phyloP scores from a whole-genome alignment of 106 monocot species.

The Hemerocallis citrina region DNA sequence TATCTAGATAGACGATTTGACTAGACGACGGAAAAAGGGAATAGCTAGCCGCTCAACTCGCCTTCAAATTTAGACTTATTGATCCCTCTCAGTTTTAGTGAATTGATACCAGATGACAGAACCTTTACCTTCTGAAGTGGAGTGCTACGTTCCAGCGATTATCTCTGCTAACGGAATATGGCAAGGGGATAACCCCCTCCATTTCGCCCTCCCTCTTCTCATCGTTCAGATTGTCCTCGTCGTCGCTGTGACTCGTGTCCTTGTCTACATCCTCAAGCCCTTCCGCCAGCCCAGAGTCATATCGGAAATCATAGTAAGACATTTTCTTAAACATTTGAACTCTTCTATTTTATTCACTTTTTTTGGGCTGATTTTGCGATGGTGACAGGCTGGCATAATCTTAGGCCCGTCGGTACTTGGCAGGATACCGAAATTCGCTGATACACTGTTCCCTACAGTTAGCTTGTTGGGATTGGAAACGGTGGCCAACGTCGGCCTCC shows the following conservation, averaged over 20 bases:
- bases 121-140: too few species aligned
- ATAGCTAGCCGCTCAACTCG: too few species aligned
- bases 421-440: constrained; percentile 12
- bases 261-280: constrained; percentile 5
- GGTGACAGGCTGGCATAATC: constrained; percentile 37
- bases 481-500: constrained; percentile 25
- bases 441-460: constrained; percentile 1
- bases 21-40: too few species aligned
- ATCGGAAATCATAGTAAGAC: constrained; percentile 8
- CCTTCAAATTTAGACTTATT: too few species aligned
- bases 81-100: too few species aligned
- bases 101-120: too few species aligned
- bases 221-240: constrained; percentile 10
- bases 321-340: too few species aligned
- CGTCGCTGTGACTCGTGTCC: background rate
- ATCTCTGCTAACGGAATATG: background rate
- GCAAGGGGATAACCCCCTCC: background rate
- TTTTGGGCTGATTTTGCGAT: too few species aligned
- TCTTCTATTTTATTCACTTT: too few species aligned
- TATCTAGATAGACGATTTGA: too few species aligned
- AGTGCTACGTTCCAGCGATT: background rate
- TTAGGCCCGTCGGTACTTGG: constrained; percentile 41
- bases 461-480: constrained; percentile 18
- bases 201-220: constrained; percentile 8
- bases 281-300: constrained; percentile 6